phyloP scores from a whole-genome alignment of 1,284 basidiomycete genomes.

The Ganoderma multipileum region DNA sequence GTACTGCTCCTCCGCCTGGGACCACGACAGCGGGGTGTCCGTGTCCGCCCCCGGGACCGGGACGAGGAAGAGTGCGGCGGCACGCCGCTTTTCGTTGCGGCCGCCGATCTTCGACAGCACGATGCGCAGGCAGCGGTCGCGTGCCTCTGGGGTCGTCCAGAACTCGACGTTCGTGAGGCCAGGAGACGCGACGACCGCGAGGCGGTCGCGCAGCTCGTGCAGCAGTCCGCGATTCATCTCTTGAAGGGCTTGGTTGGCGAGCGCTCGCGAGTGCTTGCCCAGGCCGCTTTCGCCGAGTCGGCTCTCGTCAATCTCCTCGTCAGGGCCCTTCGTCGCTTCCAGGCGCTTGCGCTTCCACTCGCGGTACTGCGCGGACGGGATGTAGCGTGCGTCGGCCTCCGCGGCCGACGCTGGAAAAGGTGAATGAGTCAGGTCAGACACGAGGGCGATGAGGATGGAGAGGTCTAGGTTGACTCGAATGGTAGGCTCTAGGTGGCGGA shows the following conservation, averaged over 20 bases:
- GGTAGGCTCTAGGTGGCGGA: constrained; percentile 51
- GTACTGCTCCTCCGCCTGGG: constrained; percentile 51
- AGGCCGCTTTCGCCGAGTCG: constrained; percentile 36
- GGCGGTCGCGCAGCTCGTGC: constrained; percentile 63
- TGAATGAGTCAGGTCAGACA: constrained; percentile 83
- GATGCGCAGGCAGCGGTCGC: constrained; percentile 71
- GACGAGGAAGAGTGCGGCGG: constrained; percentile 57
- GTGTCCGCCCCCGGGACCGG: constrained; percentile 12
- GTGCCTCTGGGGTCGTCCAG: constrained; percentile 81
- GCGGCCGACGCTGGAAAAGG: constrained; percentile 62
- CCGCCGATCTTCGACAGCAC: constrained; percentile 75
- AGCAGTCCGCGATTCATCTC: constrained; percentile 76
- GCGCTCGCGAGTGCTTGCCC: constrained; percentile 63
- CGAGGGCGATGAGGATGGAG: constrained; percentile 81
- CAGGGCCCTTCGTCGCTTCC: constrained; percentile 23
- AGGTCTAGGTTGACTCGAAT: constrained; percentile 78
- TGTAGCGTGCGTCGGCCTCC: constrained; percentile 69
- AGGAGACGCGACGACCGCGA: constrained; percentile 33
- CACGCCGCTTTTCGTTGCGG: constrained; percentile 62
- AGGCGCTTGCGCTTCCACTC: constrained; percentile 61
- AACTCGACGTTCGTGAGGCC: constrained; percentile 54
- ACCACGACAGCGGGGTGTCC: neutral
- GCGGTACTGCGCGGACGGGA: constrained; percentile 58
- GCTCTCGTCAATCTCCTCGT: constrained; percentile 35
- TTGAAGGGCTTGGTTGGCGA: constrained; percentile 70